These are phyloP conservation scores for Penicillium parvum DNA, from an alignment of 495 filamentous ascomycete species.

Conservation along the genomic window DNA sequence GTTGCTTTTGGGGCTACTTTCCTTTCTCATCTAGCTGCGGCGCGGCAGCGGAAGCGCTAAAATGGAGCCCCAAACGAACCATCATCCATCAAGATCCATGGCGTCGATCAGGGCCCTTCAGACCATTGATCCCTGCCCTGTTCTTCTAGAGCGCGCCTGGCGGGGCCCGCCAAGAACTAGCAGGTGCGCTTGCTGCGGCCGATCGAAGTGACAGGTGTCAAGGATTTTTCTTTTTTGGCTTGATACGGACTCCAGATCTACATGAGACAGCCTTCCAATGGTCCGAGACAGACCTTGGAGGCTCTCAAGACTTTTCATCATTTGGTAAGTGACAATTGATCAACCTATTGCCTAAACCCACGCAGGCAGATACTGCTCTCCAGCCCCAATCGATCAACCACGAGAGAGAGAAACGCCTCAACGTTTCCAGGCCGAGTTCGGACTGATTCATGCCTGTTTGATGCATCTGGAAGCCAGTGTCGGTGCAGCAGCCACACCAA, in stretches of 20 bases:
- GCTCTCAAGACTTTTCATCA: too few relatives aligned
- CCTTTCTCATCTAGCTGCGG: slow-evolving; percentile 25
- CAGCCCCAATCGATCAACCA: too few relatives aligned
- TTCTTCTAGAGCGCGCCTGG: slow-evolving; percentile 16
- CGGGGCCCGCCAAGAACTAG: slow-evolving; percentile 2
- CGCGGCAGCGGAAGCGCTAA: slow-evolving; percentile 16
- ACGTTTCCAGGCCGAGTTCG: slow-evolving; percentile 17
- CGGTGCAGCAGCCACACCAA: slow-evolving; percentile 25
- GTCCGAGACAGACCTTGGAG: slow-evolving; percentile 1
- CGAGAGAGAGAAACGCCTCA: slow-evolving; percentile 6
- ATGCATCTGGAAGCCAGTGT: slow-evolving; percentile 4
- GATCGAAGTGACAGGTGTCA: slow-evolving; percentile 29
- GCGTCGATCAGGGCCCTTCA: slow-evolving; percentile 19
- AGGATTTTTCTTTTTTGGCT: slow-evolving; percentile 11
- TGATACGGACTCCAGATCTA: too few relatives aligned
- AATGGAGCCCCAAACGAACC: slow-evolving; percentile 7
- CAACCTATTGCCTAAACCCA: too few relatives aligned
- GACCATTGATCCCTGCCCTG: slow-evolving; percentile 13
- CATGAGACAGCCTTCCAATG: slow-evolving; percentile 15
- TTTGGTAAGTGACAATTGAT: too few relatives aligned
- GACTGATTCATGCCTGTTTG: slow-evolving; percentile 20
- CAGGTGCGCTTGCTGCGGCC: slow-evolving; percentile 7
- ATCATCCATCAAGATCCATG: slow-evolving; percentile 12
- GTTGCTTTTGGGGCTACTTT: slow-evolving; percentile 20
- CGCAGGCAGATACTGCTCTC: too few relatives aligned